Conservation (phyloP, 345 rosid genomes). For the Eucalyptus decipiens region DNA sequence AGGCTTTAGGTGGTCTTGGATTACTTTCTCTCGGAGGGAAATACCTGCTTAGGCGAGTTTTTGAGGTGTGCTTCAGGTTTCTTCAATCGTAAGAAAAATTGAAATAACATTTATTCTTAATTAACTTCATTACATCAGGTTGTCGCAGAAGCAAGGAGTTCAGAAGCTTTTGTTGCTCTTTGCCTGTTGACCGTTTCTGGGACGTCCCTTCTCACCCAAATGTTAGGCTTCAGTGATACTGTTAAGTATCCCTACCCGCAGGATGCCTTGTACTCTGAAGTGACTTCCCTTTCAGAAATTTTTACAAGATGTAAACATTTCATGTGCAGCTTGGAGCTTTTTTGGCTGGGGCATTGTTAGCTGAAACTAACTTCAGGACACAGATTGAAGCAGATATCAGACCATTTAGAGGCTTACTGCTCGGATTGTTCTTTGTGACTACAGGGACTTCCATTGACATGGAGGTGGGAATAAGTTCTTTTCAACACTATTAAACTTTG, state of each 20-base stretch:
- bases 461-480: constrained; percentile 39
- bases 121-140: constrained; percentile 35
- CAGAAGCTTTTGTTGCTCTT: constrained; percentile 95
- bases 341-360: constrained; percentile 90
- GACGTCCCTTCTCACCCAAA: constrained; percentile 85
- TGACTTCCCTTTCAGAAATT: background rate
- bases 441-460: constrained; percentile 94
- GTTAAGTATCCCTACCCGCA: constrained; percentile 18
- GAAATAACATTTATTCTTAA: background rate
- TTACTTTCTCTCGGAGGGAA: constrained; percentile 90
- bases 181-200: constrained; percentile 91
- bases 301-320: background rate
- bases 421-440: constrained; percentile 90
- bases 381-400: constrained; percentile 99
- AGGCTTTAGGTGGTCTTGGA: constrained; percentile 82
- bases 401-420: constrained; percentile 94
- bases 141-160: constrained; percentile 94
- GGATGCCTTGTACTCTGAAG: background rate
- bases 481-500: background rate
- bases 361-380: constrained; percentile 92
- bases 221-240: constrained; percentile 96
- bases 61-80: constrained; percentile 46
- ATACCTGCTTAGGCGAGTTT: constrained; percentile 65
- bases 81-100: background rate
- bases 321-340: constrained; percentile 89